Evolutionary conservation across 352 stramenopile genomes (phyloP).

Genomic region (Phytopythium vexans): DNA sequence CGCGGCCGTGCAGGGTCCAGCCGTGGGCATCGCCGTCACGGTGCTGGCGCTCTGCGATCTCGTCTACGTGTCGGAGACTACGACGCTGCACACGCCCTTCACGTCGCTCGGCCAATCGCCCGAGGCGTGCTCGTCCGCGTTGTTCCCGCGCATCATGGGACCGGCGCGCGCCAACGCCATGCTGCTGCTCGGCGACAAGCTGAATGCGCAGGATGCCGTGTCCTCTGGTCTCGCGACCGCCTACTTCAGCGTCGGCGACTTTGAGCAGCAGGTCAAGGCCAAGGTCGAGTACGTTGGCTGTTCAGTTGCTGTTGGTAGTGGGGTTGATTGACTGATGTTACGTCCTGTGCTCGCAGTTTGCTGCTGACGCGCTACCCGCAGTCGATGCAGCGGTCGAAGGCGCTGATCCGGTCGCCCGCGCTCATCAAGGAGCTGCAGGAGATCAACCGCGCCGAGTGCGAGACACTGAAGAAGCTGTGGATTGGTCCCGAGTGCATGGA

Average conservation of each 20-base stretch:
- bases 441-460: constrained; percentile 49
- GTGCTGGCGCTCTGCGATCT: constrained; percentile 88
- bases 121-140: constrained; percentile 87
- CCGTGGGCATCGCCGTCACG: constrained; percentile 88
- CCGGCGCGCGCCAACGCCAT: constrained; percentile 84
- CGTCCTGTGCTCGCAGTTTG: constrained; percentile 17
- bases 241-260: constrained; percentile 58
- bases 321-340: background rate
- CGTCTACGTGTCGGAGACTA: constrained; percentile 83
- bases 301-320: background rate
- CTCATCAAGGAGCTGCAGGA: constrained; percentile 53
- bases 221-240: constrained; percentile 43
- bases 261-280: constrained; percentile 44
- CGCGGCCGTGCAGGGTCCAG: constrained; percentile 87
- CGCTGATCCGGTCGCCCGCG: constrained; percentile 44
- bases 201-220: constrained; percentile 59
- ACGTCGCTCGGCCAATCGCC: constrained; percentile 86
- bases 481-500: constrained; percentile 70
- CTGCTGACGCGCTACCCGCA: constrained; percentile 63
- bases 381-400: constrained; percentile 62
- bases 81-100: constrained; percentile 92
- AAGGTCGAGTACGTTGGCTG: constrained; percentile 54
- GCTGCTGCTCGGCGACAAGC: constrained; percentile 84
- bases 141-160: constrained; percentile 87
- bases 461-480: constrained; percentile 75